Conservation (phyloP, 2,329 filamentous ascomycete species). For the Curvularia lunata region DNA sequence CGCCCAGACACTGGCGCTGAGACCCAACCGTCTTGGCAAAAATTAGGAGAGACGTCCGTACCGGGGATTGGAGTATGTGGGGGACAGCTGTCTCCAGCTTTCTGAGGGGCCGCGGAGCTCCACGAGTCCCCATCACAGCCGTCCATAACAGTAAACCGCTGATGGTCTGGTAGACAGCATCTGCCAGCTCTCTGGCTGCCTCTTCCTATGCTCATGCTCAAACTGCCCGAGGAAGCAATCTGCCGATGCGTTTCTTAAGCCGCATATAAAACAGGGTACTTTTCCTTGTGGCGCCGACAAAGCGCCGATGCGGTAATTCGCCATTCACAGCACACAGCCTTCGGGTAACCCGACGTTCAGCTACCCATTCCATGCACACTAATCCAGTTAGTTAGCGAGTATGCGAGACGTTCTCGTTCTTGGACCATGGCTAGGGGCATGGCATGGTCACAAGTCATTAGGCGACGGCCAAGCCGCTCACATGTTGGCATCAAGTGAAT, state of each 20-base stretch:
- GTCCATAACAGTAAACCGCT: not conserved
- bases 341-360: slow-evolving; percentile 2
- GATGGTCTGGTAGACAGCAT: not conserved
- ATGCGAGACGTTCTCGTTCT: slow-evolving; percentile 3
- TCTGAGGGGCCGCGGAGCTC: not conserved
- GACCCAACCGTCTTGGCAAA: not conserved
- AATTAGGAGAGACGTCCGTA: not conserved
- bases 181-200: not conserved
- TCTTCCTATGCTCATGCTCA: not conserved
- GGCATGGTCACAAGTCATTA: slow-evolving; percentile 1
- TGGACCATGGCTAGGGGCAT: slow-evolving; percentile 5
- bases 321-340: slow-evolving; percentile 3
- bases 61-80: too few species aligned
- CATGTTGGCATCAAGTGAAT: slow-evolving; percentile 9
- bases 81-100: not conserved
- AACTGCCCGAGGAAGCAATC: not conserved
- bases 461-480: not conserved
- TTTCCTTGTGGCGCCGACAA: not conserved
- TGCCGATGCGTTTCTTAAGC: not conserved
- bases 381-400: slow-evolving; percentile 5
- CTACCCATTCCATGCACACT: slow-evolving; percentile 4
- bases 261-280: not conserved
- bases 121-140: not conserved
- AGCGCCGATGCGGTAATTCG: not conserved
- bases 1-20: not conserved